phyloP scores from a whole-genome alignment of 2,329 filamentous ascomycete species.

The Monosporascus sp. region DNA sequence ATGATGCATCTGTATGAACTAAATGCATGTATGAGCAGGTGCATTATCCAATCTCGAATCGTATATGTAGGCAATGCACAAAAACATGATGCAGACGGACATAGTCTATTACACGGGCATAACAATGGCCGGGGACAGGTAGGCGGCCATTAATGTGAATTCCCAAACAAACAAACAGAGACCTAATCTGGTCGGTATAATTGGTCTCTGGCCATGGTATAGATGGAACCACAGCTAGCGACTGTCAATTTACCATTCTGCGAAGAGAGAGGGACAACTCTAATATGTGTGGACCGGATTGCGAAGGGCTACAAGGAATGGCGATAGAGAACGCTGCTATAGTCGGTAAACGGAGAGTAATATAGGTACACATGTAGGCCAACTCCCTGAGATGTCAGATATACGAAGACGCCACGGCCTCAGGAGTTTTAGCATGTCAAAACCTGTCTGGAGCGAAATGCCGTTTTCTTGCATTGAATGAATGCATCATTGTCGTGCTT shows the following conservation, averaged over 20 bases:
- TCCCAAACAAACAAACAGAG: constrained; percentile 11
- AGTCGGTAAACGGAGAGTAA: too few relatives aligned
- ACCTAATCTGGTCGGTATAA: neutral
- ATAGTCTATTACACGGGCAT: constrained; percentile 1
- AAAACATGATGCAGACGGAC: neutral
- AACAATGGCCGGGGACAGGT: constrained; percentile 2
- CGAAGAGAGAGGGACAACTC: too few relatives aligned
- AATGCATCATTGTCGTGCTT: neutral
- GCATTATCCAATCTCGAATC: too few relatives aligned
- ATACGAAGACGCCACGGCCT: too few relatives aligned
- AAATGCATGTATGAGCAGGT: neutral
- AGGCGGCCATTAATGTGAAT: neutral
- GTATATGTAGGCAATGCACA: neutral
- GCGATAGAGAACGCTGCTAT: too few relatives aligned
- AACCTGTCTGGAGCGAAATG: too few relatives aligned
- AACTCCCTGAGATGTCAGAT: too few relatives aligned
- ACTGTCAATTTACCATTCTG: neutral
- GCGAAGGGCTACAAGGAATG: too few relatives aligned
- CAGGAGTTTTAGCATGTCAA: too few relatives aligned
- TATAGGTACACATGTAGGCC: too few relatives aligned
- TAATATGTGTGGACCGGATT: too few relatives aligned
- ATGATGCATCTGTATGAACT: neutral
- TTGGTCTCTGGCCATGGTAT: neutral
- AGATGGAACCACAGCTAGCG: neutral
- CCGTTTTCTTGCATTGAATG: neutral